These are phyloP conservation scores for Colletotrichum nymphaeae DNA, from an alignment of 2,329 filamentous ascomycete species.

Conservation along the genomic window DNA sequence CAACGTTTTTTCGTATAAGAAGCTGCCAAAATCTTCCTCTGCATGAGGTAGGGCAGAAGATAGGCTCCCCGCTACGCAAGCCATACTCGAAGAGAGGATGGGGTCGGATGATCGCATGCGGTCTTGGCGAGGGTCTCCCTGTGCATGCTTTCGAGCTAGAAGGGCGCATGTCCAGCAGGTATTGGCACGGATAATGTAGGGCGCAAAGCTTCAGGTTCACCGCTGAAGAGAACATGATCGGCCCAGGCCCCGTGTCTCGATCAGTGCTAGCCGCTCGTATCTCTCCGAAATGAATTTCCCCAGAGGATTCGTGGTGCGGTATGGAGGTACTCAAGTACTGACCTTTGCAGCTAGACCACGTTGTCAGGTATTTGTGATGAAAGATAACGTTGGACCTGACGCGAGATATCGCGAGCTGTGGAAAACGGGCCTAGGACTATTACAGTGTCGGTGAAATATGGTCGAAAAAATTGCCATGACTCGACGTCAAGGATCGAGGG, in stretches of 20 bases:
- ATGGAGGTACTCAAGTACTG: too few relatives aligned
- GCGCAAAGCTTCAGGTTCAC: not conserved
- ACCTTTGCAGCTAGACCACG: too few relatives aligned
- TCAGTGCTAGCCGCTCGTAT: not conserved
- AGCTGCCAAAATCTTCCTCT: too few relatives aligned
- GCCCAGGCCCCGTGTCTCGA: not conserved
- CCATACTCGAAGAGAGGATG: conserved; percentile 4
- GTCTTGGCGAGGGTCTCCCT: conserved; percentile 21
- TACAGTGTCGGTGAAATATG: not conserved
- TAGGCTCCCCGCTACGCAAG: not conserved
- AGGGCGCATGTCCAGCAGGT: not conserved
- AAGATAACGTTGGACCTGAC: too few relatives aligned
- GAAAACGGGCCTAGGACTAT: not conserved
- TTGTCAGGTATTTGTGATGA: too few relatives aligned
- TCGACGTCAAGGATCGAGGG: not conserved
- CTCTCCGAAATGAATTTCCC: not conserved
- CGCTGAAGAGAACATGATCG: not conserved
- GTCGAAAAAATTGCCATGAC: not conserved
- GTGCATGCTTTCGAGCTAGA: conserved; percentile 20
- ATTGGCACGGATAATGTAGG: not conserved
- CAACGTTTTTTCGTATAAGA: not conserved
- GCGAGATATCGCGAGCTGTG: too few relatives aligned
- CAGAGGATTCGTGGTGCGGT: too few relatives aligned
- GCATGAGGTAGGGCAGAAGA: not conserved
- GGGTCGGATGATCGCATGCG: not conserved